A percentile compares a stretch with the other conserved stretches of the same genome.
These are phyloP conservation scores for Gracilariopsis chorda DNA, from an alignment of 23 red algal species.

Conservation along the genomic window DNA sequence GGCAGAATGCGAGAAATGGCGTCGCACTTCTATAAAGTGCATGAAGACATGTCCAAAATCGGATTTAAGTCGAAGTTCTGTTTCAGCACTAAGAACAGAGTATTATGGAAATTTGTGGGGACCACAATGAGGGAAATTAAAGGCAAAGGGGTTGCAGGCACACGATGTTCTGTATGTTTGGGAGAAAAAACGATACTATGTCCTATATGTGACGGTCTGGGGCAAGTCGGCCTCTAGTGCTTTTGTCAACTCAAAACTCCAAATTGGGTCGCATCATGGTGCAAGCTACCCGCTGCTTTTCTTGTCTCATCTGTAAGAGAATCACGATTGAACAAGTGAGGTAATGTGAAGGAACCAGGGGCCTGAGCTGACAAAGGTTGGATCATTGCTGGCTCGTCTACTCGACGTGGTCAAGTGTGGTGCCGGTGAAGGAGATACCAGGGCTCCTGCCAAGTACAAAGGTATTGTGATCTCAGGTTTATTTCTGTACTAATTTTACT, in stretches of 20 bases:
- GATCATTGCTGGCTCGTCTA: too few species aligned
- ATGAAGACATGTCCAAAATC: slow-evolving; percentile 8
- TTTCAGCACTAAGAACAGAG: slow-evolving; percentile 15
- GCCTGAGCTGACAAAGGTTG: too few species aligned
- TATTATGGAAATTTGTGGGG: slow-evolving; percentile 52
- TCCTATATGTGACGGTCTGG: slow-evolving; percentile 65
- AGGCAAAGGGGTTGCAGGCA: background rate
- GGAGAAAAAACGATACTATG: slow-evolving; percentile 22
- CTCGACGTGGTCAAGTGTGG: too few species aligned
- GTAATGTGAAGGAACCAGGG: too few species aligned
- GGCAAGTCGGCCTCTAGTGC: slow-evolving; percentile 41
- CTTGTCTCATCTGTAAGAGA: too few species aligned
- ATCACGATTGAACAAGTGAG: too few species aligned
- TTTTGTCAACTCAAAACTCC: background rate
- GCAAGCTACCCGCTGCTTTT: too few species aligned
- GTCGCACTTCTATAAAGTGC: slow-evolving; percentile 15
- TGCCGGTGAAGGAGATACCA: too few species aligned
- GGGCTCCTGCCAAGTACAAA: too few species aligned
- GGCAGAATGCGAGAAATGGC: slow-evolving; percentile 4
- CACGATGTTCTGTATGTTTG: slow-evolving; percentile 29
- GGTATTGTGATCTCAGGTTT: too few species aligned
- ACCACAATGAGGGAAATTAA: slow-evolving; percentile 39
- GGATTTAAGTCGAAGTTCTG: slow-evolving; percentile 52
- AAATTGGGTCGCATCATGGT: background rate
- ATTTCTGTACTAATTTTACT: too few species aligned